Evolutionary conservation across 768 basidiomycete species (phyloP).

Genomic region (Boletus sp.): DNA sequence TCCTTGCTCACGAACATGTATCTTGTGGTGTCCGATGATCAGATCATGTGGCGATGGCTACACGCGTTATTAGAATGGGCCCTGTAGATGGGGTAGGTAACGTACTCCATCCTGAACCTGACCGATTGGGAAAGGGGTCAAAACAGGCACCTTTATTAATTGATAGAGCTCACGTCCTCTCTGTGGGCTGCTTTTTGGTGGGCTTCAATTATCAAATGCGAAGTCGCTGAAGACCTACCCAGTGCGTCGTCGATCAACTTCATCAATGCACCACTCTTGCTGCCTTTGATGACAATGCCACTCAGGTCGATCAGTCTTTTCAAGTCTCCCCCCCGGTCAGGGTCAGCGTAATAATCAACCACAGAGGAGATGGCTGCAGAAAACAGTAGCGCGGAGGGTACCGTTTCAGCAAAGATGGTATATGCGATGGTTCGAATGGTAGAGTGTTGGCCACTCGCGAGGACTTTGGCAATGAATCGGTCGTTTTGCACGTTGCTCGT

Average conservation of each 20-base stretch:
- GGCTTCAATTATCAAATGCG: conserved; percentile 18
- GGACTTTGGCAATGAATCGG: conserved; percentile 15
- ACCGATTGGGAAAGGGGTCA: conserved; percentile 36
- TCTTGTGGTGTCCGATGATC: conserved; percentile 5
- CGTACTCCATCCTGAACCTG: conserved; percentile 41
- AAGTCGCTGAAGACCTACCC: conserved; percentile 29
- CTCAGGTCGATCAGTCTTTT: conserved; percentile 39
- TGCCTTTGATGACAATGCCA: conserved; percentile 23
- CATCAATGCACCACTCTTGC: conserved; percentile 33
- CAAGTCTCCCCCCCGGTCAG: conserved; percentile 29
- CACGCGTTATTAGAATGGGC: neutral
- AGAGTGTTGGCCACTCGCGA: conserved; percentile 1
- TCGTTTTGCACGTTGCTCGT: conserved; percentile 24
- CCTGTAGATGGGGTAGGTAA: neutral
- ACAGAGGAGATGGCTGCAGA: conserved; percentile 54
- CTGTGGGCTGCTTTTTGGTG: conserved; percentile 33
- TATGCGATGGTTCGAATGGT: conserved; percentile 39
- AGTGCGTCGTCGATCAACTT: conserved; percentile 47
- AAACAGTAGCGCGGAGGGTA: conserved; percentile 55
- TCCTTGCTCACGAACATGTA: conserved; percentile 13
- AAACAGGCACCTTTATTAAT: conserved; percentile 14
- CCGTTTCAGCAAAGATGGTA: conserved; percentile 49
- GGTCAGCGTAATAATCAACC: conserved; percentile 57
- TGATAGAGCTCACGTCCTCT: conserved; percentile 27
- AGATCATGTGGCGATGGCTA: conserved; percentile 6